Percentiles rank a stretch among this genome's conserved stretches.
Conservation (phyloP, 352 stramenopile genomes). For the Globisporangium nunn region DNA sequence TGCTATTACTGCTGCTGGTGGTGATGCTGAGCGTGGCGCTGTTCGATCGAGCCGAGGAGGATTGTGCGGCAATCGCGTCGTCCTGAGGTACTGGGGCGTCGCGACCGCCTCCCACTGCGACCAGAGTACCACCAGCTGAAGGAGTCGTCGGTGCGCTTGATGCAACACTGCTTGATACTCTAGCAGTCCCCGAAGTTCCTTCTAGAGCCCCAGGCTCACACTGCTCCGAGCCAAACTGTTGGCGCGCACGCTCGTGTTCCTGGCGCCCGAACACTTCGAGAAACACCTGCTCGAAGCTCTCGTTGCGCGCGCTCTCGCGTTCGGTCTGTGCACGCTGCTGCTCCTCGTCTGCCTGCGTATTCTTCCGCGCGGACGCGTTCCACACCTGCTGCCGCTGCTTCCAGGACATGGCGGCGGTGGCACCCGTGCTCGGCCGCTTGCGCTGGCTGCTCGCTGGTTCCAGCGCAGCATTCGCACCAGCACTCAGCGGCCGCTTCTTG, state of each 20-base stretch:
- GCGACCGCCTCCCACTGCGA: too few species aligned
- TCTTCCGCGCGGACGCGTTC: constrained; percentile 1
- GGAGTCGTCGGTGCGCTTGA: too few species aligned
- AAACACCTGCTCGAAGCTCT: constrained; percentile 50
- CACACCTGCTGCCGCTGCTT: constrained; percentile 22
- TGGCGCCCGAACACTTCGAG: constrained; percentile 35
- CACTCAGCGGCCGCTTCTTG: constrained; percentile 12
- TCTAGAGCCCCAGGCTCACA: constrained; percentile 2
- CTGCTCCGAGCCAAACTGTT: constrained; percentile 2
- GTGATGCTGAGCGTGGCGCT: neutral
- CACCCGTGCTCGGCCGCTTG: neutral
- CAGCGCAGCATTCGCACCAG: neutral
- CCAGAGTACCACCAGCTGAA: neutral
- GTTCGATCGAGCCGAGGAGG: neutral
- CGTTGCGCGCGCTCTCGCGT: constrained; percentile 14
- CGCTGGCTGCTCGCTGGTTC: neutral
- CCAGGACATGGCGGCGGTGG: constrained; percentile 5
- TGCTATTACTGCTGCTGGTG: neutral
- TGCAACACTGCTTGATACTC: neutral
- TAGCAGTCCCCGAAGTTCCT: neutral
- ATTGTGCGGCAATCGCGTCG: neutral
- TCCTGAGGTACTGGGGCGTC: neutral
- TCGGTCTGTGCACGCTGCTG: neutral
- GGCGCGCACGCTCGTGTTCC: constrained; percentile 12
- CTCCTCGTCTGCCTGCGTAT: neutral